Conservation (phyloP, 2,329 filamentous ascomycete species). For the Calonectria pauciramosa region DNA sequence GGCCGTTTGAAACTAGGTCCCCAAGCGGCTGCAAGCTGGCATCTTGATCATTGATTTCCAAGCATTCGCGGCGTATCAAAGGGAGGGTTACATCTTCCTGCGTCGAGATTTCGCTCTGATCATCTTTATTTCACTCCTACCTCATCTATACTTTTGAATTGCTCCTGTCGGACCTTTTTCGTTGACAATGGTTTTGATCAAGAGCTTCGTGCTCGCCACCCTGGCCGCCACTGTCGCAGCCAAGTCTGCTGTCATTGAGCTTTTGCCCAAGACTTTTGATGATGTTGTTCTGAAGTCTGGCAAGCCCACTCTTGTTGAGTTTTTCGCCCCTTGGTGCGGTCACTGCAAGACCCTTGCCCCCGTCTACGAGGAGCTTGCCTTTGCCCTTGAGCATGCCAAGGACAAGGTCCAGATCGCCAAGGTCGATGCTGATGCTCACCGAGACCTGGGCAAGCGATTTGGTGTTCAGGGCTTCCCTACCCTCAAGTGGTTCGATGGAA, state of each 20-base stretch:
- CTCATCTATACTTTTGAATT: not conserved
- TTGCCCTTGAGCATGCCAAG: slow-evolving; percentile 78
- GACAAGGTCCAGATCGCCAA: slow-evolving; percentile 89
- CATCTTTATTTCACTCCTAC: not conserved
- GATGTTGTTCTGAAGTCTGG: slow-evolving; percentile 88
- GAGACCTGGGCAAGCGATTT: slow-evolving; percentile 85
- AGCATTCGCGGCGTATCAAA: slow-evolving; percentile 33
- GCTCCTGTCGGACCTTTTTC: slow-evolving; percentile 26
- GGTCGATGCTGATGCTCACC: slow-evolving; percentile 94
- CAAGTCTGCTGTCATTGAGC: slow-evolving; percentile 88
- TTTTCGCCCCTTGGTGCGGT: slow-evolving; percentile 98
- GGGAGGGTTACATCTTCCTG: slow-evolving; percentile 20
- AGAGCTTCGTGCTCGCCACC: slow-evolving; percentile 71
- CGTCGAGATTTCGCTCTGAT: slow-evolving; percentile 25
- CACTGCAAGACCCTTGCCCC: slow-evolving; percentile 99
- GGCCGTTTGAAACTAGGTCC: slow-evolving; percentile 26
- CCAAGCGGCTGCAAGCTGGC: slow-evolving; percentile 47
- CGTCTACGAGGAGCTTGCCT: slow-evolving; percentile 90
- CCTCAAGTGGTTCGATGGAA: slow-evolving; percentile 97
- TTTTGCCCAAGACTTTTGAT: slow-evolving; percentile 93
- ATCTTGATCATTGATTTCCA: slow-evolving; percentile 47
- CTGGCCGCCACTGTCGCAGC: slow-evolving; percentile 71
- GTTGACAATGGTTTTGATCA: slow-evolving; percentile 68
- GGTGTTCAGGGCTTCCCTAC: slow-evolving; percentile 96
- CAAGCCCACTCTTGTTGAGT: slow-evolving; percentile 96